A percentile compares a stretch with the other conserved stretches of the same genome.
phyloP scores from a whole-genome alignment of 441 rosid genomes.

The Arabidopsis lyrata region DNA sequence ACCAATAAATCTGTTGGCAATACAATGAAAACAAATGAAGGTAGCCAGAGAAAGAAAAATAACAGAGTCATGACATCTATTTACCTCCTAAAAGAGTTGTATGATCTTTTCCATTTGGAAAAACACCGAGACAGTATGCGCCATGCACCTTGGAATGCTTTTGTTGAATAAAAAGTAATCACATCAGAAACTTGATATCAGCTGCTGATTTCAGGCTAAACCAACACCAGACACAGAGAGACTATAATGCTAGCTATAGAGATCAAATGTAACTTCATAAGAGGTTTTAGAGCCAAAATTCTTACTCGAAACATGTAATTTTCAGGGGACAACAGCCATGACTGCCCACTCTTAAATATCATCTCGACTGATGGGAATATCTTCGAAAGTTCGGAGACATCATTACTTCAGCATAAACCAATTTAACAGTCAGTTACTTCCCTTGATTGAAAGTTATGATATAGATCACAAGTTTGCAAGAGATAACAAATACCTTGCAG shows the following conservation, averaged over 20 bases:
- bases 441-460: conserved; percentile 11
- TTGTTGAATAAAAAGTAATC: conserved; percentile 27
- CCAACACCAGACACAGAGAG: conserved; percentile 6
- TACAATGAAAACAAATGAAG: neutral
- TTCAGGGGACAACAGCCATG: conserved; percentile 79
- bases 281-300: conserved; percentile 7
- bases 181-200: conserved; percentile 31
- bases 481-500: conserved; percentile 60
- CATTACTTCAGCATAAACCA: conserved; percentile 56
- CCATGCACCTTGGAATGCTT: conserved; percentile 88
- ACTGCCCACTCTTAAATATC: conserved; percentile 75
- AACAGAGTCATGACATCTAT: conserved; percentile 5
- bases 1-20: neutral
- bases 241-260: neutral
- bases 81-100: conserved; percentile 96
- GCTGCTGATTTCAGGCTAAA: neutral
- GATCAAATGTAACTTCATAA: neutral
- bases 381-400: conserved; percentile 61
- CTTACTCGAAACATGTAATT: conserved; percentile 89
- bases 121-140: conserved; percentile 90
- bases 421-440: conserved; percentile 30
- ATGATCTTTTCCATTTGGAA: conserved; percentile 88
- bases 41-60: neutral
- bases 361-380: conserved; percentile 77
- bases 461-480: conserved; percentile 15